Conservation (phyloP, 2,329 filamentous ascomycete species). For the Alternaria sp. region DNA sequence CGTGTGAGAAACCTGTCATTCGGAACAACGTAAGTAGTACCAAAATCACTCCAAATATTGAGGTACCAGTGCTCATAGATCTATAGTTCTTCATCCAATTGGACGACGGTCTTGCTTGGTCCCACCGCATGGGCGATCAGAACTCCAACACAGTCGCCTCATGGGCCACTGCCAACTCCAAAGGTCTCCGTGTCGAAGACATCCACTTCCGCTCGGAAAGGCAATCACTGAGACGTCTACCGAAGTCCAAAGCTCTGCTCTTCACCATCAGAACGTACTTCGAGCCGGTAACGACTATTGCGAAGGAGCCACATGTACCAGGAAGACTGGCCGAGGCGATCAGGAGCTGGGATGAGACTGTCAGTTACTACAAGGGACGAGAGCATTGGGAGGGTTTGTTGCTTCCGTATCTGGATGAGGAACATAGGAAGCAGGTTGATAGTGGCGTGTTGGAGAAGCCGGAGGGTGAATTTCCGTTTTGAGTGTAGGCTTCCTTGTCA, state of each 20-base stretch:
- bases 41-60: neutral
- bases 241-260: neutral
- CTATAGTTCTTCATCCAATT: neutral
- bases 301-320: slow-evolving; percentile 2
- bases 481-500: neutral
- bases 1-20: neutral
- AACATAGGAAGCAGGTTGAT: slow-evolving; percentile 1
- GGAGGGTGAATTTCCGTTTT: neutral
- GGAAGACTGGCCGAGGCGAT: neutral
- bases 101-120: slow-evolving; percentile 2
- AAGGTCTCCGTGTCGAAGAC: neutral
- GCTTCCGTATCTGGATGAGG: neutral
- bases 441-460: neutral
- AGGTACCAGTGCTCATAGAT: neutral
- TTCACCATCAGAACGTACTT: slow-evolving; percentile 1
- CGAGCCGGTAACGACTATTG: neutral
- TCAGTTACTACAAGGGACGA: neutral
- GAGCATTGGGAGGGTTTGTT: neutral
- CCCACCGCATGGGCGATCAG: slow-evolving; percentile 1
- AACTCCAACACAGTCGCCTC: neutral
- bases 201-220: neutral
- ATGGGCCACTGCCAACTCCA: neutral
- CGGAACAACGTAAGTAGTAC: neutral
- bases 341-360: neutral
- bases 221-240: neutral